A percentile compares a stretch with the other conserved stretches of the same genome.
Evolutionary conservation across 495 filamentous ascomycete genomes (phyloP).

Genomic region (Penicillium desertorum): DNA sequence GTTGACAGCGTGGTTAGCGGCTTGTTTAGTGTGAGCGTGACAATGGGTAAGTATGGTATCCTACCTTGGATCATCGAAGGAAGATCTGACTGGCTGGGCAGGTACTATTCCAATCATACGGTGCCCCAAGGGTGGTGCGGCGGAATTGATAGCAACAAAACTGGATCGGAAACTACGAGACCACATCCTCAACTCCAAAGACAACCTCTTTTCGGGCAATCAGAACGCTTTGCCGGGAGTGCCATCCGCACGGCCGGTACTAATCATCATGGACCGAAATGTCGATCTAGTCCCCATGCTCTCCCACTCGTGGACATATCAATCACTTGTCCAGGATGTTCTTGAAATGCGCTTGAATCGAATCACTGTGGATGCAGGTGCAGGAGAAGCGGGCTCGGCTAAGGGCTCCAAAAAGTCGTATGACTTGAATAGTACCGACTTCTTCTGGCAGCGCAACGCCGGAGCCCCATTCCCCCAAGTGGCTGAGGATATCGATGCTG

Average conservation of each 20-base stretch:
- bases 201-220: conserved; percentile 77
- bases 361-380: conserved; percentile 90
- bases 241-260: conserved; percentile 72
- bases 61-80: background rate
- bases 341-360: conserved; percentile 91
- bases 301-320: conserved; percentile 98
- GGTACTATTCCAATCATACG: conserved; percentile 91
- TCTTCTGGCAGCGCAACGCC: conserved; percentile 97
- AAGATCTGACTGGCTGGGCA: conserved; percentile 26
- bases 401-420: conserved; percentile 81
- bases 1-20: conserved; percentile 92
- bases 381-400: conserved; percentile 57
- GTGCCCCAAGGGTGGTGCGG: conserved; percentile 86
- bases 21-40: conserved; percentile 93
- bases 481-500: conserved; percentile 90
- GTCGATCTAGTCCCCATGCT: conserved; percentile 98
- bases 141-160: conserved; percentile 90
- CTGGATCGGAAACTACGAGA: conserved; percentile 94
- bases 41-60: conserved; percentile 69
- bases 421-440: conserved; percentile 86
- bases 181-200: conserved; percentile 94
- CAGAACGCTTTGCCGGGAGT: conserved; percentile 56
- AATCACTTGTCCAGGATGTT: conserved; percentile 93
- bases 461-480: conserved; percentile 92
- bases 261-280: conserved; percentile 90